Conservation (phyloP, 352 stramenopile genomes). For the Phytophthora hybrid region DNA sequence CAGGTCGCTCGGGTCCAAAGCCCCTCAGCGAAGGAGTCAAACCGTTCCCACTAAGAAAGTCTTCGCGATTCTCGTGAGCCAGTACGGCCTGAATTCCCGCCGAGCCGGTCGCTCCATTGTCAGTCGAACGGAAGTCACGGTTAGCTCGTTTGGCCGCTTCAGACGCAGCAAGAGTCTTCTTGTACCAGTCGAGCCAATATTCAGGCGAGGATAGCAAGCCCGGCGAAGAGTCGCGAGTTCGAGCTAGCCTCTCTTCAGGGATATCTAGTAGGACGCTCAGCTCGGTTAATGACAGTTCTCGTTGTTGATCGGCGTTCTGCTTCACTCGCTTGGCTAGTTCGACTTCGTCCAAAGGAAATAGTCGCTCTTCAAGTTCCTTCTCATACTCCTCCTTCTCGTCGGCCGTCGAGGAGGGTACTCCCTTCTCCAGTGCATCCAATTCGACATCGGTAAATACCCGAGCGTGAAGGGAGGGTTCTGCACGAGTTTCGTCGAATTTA, state of each 20-base stretch:
- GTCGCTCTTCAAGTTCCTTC: conserved; percentile 7
- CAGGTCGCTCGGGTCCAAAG: too few species aligned
- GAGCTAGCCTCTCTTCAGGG: background rate
- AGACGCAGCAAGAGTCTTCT: background rate
- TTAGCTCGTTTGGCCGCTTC: conserved; percentile 1
- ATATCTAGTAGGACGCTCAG: background rate
- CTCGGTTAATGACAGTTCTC: background rate
- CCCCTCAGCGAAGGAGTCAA: too few species aligned
- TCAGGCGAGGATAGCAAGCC: background rate
- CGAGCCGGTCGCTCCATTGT: too few species aligned
- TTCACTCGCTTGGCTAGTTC: background rate
- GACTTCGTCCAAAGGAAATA: conserved; percentile 1
- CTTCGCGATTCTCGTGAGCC: too few species aligned
- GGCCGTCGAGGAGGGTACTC: background rate
- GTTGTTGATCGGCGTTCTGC: conserved; percentile 1
- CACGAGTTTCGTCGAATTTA: background rate
- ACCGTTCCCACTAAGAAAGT: too few species aligned
- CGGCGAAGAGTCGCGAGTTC: background rate
- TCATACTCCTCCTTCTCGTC: conserved; percentile 2
- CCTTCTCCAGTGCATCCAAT: background rate
- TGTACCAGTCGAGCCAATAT: conserved; percentile 15
- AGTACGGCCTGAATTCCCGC: too few species aligned
- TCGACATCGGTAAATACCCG: background rate
- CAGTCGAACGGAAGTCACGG: background rate
- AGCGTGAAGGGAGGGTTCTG: background rate